phyloP scores from a whole-genome alignment of 2,329 filamentous ascomycete genomes.

The Acrodontium crateriforme region DNA sequence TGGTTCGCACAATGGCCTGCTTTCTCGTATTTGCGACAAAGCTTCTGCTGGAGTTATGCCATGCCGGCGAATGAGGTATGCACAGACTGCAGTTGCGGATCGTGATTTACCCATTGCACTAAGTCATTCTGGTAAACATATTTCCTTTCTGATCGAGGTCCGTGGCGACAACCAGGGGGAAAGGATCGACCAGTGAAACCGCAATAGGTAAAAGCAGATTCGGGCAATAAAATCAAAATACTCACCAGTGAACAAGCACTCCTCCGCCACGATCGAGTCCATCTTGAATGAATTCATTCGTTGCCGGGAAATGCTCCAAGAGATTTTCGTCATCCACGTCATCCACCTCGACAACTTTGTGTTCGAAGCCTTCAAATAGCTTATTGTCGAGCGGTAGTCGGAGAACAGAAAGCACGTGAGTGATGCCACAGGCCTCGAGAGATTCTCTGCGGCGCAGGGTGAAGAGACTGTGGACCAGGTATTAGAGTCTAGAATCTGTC shows the following conservation, averaged over 20 bases:
- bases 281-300: conserved; percentile 70
- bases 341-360: conserved; percentile 72
- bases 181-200: background rate
- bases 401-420: conserved; percentile 78
- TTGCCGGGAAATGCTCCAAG: conserved; percentile 62
- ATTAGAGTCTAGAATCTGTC: conserved; percentile 15
- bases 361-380: conserved; percentile 44
- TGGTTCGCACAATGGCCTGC: conserved; percentile 68
- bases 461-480: conserved; percentile 53
- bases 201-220: background rate
- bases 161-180: background rate
- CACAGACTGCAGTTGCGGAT: conserved; percentile 70
- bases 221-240: conserved; percentile 11
- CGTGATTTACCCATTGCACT: conserved; percentile 92
- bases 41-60: conserved; percentile 46
- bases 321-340: conserved; percentile 85
- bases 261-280: conserved; percentile 50
- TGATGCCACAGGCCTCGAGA: conserved; percentile 61
- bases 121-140: background rate
- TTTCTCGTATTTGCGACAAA: conserved; percentile 53
- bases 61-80: conserved; percentile 59
- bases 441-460: conserved; percentile 58
- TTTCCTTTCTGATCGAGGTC: background rate
- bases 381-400: conserved; percentile 44
- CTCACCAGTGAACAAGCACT: conserved; percentile 60